Evolutionary conservation across 306 rosid genomes (phyloP).

Genomic region (Albizia julibrissin): DNA sequence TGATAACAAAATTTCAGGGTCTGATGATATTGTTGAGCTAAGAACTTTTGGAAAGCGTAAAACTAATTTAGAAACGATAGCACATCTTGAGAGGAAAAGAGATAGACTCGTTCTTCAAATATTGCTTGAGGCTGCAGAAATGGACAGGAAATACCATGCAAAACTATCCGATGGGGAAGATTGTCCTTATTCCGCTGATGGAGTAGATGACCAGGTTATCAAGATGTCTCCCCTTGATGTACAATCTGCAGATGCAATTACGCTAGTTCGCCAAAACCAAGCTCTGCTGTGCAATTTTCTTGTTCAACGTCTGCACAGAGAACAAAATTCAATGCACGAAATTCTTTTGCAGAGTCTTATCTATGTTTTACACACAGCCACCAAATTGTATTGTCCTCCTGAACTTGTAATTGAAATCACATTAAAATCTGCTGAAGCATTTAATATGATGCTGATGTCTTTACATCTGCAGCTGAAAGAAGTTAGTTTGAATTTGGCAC

Average conservation of each 20-base stretch:
- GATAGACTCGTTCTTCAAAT: slow-evolving; percentile 77
- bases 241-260: slow-evolving; percentile 77
- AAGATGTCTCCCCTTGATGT: slow-evolving; percentile 61
- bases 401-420: slow-evolving; percentile 75
- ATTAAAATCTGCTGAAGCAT: slow-evolving; percentile 77
- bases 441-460: slow-evolving; percentile 65
- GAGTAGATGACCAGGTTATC: slow-evolving; percentile 66
- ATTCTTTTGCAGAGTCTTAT: slow-evolving; percentile 87
- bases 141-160: slow-evolving; percentile 66
- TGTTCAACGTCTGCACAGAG: slow-evolving; percentile 57
- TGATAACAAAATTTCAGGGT: slow-evolving; percentile 40
- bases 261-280: slow-evolving; percentile 92
- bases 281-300: slow-evolving; percentile 75
- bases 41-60: slow-evolving; percentile 52
- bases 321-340: slow-evolving; percentile 83
- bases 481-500: slow-evolving; percentile 50
- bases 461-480: slow-evolving; percentile 61
- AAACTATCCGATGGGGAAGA: slow-evolving; percentile 50
- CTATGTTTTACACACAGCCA: slow-evolving; percentile 76
- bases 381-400: slow-evolving; percentile 71
- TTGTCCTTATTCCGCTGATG: slow-evolving; percentile 47
- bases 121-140: slow-evolving; percentile 87
- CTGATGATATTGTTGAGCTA: slow-evolving; percentile 43
- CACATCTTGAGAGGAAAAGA: slow-evolving; percentile 71
- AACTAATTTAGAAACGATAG: slow-evolving; percentile 59